A percentile compares a stretch with the other conserved stretches of the same genome.
phyloP scores from a whole-genome alignment of 257 asterid genomes.

The Solanum arcanum region DNA sequence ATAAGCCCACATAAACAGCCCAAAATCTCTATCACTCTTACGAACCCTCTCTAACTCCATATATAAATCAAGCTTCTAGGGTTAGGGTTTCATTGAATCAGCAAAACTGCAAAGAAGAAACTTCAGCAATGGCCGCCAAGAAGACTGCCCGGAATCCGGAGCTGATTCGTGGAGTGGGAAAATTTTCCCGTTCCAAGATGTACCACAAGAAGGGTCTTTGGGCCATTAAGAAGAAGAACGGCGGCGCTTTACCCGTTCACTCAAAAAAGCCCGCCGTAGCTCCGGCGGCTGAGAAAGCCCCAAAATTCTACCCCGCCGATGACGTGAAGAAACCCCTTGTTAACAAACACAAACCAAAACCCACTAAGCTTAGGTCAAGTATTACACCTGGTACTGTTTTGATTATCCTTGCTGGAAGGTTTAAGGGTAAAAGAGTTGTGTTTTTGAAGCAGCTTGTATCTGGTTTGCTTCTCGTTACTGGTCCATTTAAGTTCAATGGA shows the following conservation, averaged over 20 bases:
- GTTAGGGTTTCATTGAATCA: neutral
- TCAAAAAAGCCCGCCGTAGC: neutral
- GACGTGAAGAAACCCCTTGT: conserved; percentile 2
- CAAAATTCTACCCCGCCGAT: conserved; percentile 2
- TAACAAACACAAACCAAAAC: conserved; percentile 2
- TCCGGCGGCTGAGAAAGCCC: neutral
- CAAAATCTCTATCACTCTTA: neutral
- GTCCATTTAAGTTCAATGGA: conserved; percentile 6
- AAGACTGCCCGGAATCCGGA: conserved; percentile 1
- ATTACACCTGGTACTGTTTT: conserved; percentile 1
- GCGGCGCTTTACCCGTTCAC: neutral
- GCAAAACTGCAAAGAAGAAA: neutral
- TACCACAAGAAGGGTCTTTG: conserved; percentile 8
- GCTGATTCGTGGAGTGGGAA: conserved; percentile 1
- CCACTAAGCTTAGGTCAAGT: neutral
- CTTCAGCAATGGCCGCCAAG: conserved; percentile 8
- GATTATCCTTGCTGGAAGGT: conserved; percentile 2
- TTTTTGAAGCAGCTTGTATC: neutral
- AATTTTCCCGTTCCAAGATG: neutral
- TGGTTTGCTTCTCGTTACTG: neutral
- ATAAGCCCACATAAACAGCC: neutral
- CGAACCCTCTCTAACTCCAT: neutral
- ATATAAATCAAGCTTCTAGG: neutral
- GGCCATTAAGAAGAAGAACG: conserved; percentile 5
- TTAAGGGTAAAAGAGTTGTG: conserved; percentile 3